These are phyloP conservation scores for Teratosphaeria viscida DNA, from an alignment of 2,329 filamentous ascomycete species.

Conservation along the genomic window DNA sequence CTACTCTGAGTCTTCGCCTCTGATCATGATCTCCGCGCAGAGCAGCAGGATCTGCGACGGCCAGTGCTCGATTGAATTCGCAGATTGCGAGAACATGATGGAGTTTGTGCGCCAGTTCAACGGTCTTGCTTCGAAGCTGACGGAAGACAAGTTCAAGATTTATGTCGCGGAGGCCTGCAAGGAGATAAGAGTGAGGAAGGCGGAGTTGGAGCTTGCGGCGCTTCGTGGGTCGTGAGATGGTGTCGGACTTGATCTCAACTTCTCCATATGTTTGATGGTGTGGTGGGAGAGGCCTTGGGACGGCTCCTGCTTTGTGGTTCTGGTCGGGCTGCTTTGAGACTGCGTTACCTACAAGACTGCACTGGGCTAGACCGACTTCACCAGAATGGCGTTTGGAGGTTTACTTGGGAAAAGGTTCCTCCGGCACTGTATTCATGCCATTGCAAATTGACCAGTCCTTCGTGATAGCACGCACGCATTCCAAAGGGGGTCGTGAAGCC, in stretches of 20 bases:
- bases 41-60: background rate
- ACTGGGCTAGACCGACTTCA: too few relatives aligned
- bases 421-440: too few relatives aligned
- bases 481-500: too few relatives aligned
- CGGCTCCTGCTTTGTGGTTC: background rate
- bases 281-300: background rate
- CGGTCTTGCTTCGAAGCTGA: background rate
- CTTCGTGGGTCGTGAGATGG: background rate
- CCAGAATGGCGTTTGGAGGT: too few relatives aligned
- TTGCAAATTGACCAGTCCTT: too few relatives aligned
- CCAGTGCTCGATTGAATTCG: background rate
- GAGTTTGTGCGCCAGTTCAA: background rate
- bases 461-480: too few relatives aligned
- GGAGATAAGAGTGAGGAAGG: background rate
- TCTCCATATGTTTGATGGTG: background rate
- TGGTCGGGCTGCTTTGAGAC: too few relatives aligned
- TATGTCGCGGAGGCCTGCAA: background rate
- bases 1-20: background rate
- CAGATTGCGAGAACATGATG: background rate
- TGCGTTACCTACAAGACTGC: too few relatives aligned
- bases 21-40: background rate
- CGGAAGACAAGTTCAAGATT: background rate
- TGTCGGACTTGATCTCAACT: background rate
- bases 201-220: background rate
- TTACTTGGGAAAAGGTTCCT: too few relatives aligned